Evolutionary conservation across 148 eudicot genomes (phyloP), one percentile per base, ranked within the genome.

Genomic region (Amaranthus cruentus): DNA sequence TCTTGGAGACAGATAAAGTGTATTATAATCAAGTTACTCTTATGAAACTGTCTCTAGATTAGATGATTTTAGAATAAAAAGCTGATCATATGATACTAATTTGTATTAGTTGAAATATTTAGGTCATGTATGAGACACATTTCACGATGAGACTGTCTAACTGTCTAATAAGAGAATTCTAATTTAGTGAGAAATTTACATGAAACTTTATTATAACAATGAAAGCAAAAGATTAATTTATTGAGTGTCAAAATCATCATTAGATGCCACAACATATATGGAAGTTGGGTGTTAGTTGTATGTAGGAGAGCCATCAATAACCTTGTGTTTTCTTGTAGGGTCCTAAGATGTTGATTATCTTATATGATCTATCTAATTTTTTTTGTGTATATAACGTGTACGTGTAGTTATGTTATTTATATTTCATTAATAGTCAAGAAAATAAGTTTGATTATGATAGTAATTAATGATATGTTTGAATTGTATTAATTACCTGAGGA

Each of bases 401-500:
- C 50, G 70, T 77, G 59, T 62, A 9, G 61, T 76, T 71, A 60
- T 44, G 14, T 7, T 50, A 60, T 15, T 61, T 12, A 18, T 62
- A 44, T 55, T 6, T 56, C 54, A 7, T 58, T 52, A 38, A 63
- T 73, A 28, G 38, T 50, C 13, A 15, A n/a, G 60, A 38, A 21
- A 15, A 68, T 70, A 44, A 43, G 62, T 55, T 28, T 55, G 15
- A 9, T 10, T 47, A 9, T 14, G 4, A 43, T 58, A 62, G 53
- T n/a, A 49, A 64, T 4, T 6, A 44, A 70, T 62, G 49, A 9
- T 66, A 50, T 44, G 64, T 57, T 44, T 18, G 47, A 47, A 62
- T 12, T 57, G 38, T 54, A 76, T 54, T 49, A 15, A 14, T 66
- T 28, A 87, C 91, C 86, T 89, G 94, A 75, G 94, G 94, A 44